Evolutionary conservation across 2,329 filamentous ascomycete genomes (phyloP).

Genomic region (Phaeosphaeria sp.): DNA sequence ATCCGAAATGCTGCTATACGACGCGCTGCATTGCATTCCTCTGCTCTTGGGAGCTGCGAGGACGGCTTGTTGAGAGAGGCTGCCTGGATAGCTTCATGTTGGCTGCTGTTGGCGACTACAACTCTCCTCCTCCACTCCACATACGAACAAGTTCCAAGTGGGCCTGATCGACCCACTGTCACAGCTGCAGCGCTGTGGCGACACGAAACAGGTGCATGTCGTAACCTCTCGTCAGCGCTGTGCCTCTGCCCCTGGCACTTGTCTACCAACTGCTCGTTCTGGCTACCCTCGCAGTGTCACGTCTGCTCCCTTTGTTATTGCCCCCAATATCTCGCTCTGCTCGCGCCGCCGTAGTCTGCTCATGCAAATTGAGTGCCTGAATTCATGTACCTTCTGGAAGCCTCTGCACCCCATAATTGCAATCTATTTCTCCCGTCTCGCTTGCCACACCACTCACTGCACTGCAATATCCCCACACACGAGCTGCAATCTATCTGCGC

Average conservation of each 20-base stretch:
- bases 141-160: constrained; percentile 13
- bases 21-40: constrained; percentile 15
- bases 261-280: constrained; percentile 19
- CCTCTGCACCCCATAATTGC: constrained; percentile 41
- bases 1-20: constrained; percentile 6
- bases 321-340: constrained; percentile 25
- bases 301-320: constrained; percentile 22
- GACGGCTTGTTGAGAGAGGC: not conserved
- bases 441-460: constrained; percentile 22
- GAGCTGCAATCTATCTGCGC: constrained; percentile 31
- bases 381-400: constrained; percentile 30
- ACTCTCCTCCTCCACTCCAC: not conserved
- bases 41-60: not conserved
- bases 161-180: constrained; percentile 30
- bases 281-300: constrained; percentile 20
- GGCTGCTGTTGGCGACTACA: not conserved
- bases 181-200: constrained; percentile 33
- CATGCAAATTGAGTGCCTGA: constrained; percentile 21
- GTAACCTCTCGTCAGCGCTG: constrained; percentile 35
- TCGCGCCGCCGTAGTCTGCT: constrained; percentile 4
- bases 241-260: constrained; percentile 22
- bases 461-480: constrained; percentile 37
- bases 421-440: constrained; percentile 38
- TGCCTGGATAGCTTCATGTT: not conserved
- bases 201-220: constrained; percentile 39